Percentiles rank a stretch among this genome's conserved stretches.
phyloP scores from a whole-genome alignment of 2,329 filamentous ascomycete genomes.

The Sporothrix pallida region DNA sequence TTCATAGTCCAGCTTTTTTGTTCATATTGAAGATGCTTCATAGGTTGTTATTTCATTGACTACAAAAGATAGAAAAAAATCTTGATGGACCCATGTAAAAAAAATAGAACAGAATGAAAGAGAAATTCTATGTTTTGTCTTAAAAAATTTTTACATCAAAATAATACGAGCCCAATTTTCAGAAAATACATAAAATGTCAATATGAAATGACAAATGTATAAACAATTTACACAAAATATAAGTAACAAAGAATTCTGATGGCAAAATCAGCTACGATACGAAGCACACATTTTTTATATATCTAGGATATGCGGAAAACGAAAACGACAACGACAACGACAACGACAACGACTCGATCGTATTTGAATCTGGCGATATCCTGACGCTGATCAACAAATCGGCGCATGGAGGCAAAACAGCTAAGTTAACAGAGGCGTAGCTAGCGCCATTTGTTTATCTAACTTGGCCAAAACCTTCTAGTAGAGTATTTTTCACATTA shows the following conservation, averaged over 20 bases:
- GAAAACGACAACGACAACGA: neutral
- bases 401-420: neutral
- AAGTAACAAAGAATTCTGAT: neutral
- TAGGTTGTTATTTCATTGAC: no score
- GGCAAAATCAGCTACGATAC: neutral
- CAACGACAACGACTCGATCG: neutral
- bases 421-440: neutral
- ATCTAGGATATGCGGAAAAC: neutral
- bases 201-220: neutral
- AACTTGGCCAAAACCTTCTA: no score
- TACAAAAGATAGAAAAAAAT: no score
- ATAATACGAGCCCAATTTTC: no score
- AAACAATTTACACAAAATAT: neutral
- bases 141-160: no score
- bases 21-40: no score
- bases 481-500: neutral
- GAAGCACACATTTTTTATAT: neutral
- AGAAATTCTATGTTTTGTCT: no score
- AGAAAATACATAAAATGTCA: no score
- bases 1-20: no score
- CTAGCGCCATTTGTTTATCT: no score
- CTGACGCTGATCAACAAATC: neutral
- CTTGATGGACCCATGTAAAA: no score
- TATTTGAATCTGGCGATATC: neutral
- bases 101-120: no score